Base-by-base conservation (phyloP, 805 yeast genomes). In the Saccharomycopsis schoenii region DNA sequence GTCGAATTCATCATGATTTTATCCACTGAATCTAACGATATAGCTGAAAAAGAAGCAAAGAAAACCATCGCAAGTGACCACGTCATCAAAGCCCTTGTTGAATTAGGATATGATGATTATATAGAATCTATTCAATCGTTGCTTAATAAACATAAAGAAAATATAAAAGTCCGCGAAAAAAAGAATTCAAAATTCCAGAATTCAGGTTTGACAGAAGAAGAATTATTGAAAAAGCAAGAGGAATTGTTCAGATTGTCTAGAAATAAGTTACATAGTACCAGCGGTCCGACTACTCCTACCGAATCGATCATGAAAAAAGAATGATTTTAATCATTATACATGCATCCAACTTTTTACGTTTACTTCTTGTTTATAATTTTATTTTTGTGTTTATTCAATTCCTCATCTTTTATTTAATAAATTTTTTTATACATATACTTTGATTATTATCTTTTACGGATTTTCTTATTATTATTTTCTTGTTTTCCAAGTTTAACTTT, bases 61-160 rank as follows among this genome's bases (percentile, higher is more conserved):
- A 94, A 94, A 73, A 94, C 99, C 1, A 94, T 94, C 54, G 96
- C 97, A 0, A 87, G 96, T 1, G 99, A 94, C 71, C 99, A 94
- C 71, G 97, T 94, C 43, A 80, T 93, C 65, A 88, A 86, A 68
- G 97, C 98, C 0, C 75, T 94, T 55, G 85, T 83, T 64, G 96
- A 88, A 68, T 77, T 94, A 60, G 99, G 96, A 34, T 94, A 90
- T 72, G 80, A 80, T 36, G 91, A 89, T 62, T 94, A 93, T 71
- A 78, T 94, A 58, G 92, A 87, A 41, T 86, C 89, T 34, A 82
- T 94, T 55, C 86, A 88, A 68, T 85, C 86, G 65, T 89, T 89
- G 24, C 77, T 93, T 65, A 82, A 78, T 54, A 97, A 92, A 67
- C 97, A 92, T 74, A 92, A 90, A 73, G 97, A 91, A 68, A 80